Base-by-base conservation (phyloP, 2,329 filamentous ascomycete species). In the Myrmaecium sp. region DNA sequence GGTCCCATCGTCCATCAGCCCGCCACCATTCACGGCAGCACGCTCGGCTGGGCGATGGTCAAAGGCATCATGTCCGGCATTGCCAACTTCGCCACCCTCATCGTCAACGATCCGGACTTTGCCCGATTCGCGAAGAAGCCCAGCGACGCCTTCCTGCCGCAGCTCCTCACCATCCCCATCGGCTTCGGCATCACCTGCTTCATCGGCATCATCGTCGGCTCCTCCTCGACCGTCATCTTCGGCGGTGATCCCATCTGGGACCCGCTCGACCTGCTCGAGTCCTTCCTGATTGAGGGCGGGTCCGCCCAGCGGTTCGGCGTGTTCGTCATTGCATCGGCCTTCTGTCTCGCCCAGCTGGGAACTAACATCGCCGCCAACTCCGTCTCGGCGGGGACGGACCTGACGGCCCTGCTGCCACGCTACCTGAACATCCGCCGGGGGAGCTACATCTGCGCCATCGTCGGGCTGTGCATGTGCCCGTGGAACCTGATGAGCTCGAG, bases 311-410 rank as follows among this genome's bases (percentile, higher is more conserved):
- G 57, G 14, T 58, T 60, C 30, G 60, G 58, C 5, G 55, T 64
- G n/a, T 58, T 63, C 33, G 45, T 60, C 22, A 62, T 64, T 74
- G 78, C 39, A 1, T 36, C 44, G 3, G 49, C 49, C 21, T 54
- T 54, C 30, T 39, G 78, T 0, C 65, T 91, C 6, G 81, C 81
- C 5, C 80, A 89, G 50, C 62, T 91, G 3, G 81, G 79, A 10
- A 89, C 81, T 20, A 91, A 91, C 41, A 84, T 91, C 36, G 77
- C 80, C 1, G 81, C 82, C 30, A 92, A 91, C 54, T 80, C 74
- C 0, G 74, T 89, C 33, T 83, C 78, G 1, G 80, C 79, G 5
- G 78, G 79, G 11, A 84, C 79, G 0, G 80, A 89, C 38, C 65
- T 91, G 66, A 80, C 79, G 1, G 80, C 80, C 0, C 60, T 91